Percentiles rank a stretch among this genome's conserved stretches.
Conservation (phyloP, 257 asterid genomes). For the Salvia miltiorrhiza region DNA sequence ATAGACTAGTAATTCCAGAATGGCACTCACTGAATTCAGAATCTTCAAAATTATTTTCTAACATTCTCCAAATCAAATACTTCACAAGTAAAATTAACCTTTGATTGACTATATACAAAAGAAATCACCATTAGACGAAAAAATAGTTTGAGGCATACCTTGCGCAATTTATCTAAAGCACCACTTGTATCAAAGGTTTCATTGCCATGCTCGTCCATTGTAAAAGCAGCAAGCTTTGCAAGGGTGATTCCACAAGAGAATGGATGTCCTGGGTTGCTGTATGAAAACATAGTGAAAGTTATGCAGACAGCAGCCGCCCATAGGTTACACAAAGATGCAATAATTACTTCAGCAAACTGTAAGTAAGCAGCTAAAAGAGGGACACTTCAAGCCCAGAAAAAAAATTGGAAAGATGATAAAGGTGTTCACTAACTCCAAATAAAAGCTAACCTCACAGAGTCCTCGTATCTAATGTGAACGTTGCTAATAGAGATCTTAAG, state of each 20-base stretch:
- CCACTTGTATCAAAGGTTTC: slow-evolving; percentile 99
- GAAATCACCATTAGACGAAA: slow-evolving; percentile 19
- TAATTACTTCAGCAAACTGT: slow-evolving; percentile 3
- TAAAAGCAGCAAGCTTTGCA: slow-evolving; percentile 97
- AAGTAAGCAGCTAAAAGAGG: not conserved
- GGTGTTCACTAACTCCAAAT: slow-evolving; percentile 9
- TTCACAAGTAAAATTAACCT: slow-evolving; percentile 8
- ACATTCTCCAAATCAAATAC: not conserved
- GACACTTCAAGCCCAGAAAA: slow-evolving; percentile 10
- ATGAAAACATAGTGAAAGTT: slow-evolving; percentile 10
- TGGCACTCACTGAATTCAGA: slow-evolving; percentile 6
- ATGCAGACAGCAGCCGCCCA: slow-evolving; percentile 19
- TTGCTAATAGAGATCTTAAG: slow-evolving; percentile 96
- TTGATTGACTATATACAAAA: slow-evolving; percentile 3
- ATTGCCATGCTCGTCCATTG: slow-evolving; percentile 97
- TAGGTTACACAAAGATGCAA: not conserved
- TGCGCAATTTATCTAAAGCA: slow-evolving; percentile 94
- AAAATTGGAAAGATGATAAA: not conserved
- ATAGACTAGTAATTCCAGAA: slow-evolving; percentile 4
- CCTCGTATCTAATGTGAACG: slow-evolving; percentile 95
- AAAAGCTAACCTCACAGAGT: slow-evolving; percentile 70
- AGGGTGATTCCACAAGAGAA: slow-evolving; percentile 94
- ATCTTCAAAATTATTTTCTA: slow-evolving; percentile 12
- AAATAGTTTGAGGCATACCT: slow-evolving; percentile 52
- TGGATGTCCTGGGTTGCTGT: slow-evolving; percentile 92